Percentiles rank a stretch among this genome's conserved stretches.
phyloP scores from a whole-genome alignment of 1,284 basidiomycete species.

The Trametes hirsuta region DNA sequence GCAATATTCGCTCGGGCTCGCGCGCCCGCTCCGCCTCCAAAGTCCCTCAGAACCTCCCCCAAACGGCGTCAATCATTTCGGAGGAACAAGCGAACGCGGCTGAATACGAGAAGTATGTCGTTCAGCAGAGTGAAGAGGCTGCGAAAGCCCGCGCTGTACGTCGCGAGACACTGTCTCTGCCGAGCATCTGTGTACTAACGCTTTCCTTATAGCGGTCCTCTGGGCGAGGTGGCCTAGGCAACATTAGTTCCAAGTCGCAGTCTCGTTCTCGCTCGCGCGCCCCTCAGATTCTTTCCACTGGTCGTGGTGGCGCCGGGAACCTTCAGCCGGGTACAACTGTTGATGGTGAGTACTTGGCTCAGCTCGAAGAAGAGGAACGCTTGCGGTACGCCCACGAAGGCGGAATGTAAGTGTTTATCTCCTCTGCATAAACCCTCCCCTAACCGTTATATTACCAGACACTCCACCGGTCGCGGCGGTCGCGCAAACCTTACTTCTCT shows the following conservation, averaged over 20 bases:
- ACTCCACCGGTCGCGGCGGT: conserved; percentile 74
- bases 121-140: conserved; percentile 45
- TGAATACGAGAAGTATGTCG: conserved; percentile 48
- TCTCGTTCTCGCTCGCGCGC: conserved; percentile 39
- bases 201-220: conserved; percentile 51
- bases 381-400: conserved; percentile 38
- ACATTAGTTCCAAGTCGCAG: conserved; percentile 46
- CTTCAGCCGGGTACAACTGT: conserved; percentile 41
- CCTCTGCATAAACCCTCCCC: neutral
- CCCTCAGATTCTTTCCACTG: conserved; percentile 49
- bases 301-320: conserved; percentile 74
- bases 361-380: conserved; percentile 51
- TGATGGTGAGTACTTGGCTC: conserved; percentile 40
- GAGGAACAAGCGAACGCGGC: conserved; percentile 30
- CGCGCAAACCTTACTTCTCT: conserved; percentile 57
- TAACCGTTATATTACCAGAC: conserved; percentile 40
- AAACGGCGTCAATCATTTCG: conserved; percentile 36
- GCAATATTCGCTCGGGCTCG: conserved; percentile 78
- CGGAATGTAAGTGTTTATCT: conserved; percentile 43
- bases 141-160: conserved; percentile 41
- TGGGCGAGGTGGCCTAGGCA: conserved; percentile 64
- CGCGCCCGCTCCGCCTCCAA: conserved; percentile 46
- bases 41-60: conserved; percentile 30
- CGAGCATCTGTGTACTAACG: neutral
- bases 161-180: neutral